These are phyloP conservation scores for Acanthamoeba healyi DNA, from an alignment of 208 protist species.

Conservation along the genomic window DNA sequence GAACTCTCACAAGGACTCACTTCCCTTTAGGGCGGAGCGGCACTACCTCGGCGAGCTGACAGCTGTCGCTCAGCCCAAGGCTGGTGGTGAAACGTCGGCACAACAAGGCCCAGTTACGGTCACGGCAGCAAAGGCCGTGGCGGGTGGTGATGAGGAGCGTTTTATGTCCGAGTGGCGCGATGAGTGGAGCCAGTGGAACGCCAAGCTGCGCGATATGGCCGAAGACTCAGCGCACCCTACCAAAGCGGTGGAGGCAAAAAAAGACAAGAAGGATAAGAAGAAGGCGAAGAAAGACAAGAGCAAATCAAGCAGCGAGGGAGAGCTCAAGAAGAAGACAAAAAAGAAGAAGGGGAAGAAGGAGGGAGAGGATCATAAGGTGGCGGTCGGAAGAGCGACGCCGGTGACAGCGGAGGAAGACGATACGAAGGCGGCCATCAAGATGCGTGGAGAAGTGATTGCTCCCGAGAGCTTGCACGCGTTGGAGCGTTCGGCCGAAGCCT, in stretches of 20 bases:
- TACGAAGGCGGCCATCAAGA: no score
- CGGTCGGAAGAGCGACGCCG: no score
- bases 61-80: no score
- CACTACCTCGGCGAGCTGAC: neutral
- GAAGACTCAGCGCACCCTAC: neutral
- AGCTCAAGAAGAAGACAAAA: neutral
- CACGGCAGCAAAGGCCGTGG: no score
- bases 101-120: no score
- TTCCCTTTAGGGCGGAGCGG: neutral
- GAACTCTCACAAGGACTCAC: neutral
- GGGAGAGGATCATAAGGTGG: no score
- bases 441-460: no score
- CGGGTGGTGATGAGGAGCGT: no score
- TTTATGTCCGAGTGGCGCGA: no score
- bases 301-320: neutral
- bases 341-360: neutral
- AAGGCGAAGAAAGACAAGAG: neutral
- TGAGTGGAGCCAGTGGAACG: no score
- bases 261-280: neutral
- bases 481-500: neutral
- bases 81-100: no score
- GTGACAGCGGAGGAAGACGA: no score
- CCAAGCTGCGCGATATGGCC: neutral
- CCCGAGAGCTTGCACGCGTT: neutral
- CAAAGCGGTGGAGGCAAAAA: neutral